Conservation (phyloP, 2,329 filamentous ascomycete species). For the Phialophora verrucosa region DNA sequence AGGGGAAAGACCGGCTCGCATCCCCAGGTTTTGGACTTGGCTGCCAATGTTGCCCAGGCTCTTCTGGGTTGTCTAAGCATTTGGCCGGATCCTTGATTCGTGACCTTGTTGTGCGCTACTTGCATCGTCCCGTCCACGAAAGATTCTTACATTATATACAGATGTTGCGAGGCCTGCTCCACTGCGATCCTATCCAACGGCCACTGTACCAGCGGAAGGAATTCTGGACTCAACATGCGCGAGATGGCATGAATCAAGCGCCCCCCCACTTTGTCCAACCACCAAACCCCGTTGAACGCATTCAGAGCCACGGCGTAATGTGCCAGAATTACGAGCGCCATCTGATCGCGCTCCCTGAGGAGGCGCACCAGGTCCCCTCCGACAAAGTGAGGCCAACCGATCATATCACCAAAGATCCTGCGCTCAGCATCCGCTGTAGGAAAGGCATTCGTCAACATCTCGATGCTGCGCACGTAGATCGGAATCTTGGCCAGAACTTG, state of each 20-base stretch:
- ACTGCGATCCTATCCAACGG: constrained; percentile 1
- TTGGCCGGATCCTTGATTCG: neutral
- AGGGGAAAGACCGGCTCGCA: neutral
- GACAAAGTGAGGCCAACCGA: constrained; percentile 14
- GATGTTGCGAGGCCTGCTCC: neutral
- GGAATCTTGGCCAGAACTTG: neutral
- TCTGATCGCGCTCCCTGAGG: constrained; percentile 10
- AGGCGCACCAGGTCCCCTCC: constrained; percentile 13
- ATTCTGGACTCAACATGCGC: neutral
- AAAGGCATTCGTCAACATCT: constrained; percentile 17
- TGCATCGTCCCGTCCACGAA: neutral
- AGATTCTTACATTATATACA: constrained; percentile 12
- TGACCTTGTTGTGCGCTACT: neutral
- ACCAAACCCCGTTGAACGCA: constrained; percentile 8
- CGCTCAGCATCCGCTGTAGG: constrained; percentile 6
- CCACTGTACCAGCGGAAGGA: constrained; percentile 6
- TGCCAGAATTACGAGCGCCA: constrained; percentile 15
- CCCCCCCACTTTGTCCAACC: constrained; percentile 11
- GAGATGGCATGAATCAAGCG: constrained; percentile 9
- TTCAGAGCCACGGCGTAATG: constrained; percentile 16
- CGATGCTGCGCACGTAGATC: constrained; percentile 16
- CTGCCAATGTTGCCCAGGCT: neutral
- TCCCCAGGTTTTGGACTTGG: neutral
- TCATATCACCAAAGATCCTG: constrained; percentile 16
- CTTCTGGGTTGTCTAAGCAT: neutral